Evolutionary conservation across 495 filamentous ascomycete genomes (phyloP).

Genomic region (Neurospora terricola): DNA sequence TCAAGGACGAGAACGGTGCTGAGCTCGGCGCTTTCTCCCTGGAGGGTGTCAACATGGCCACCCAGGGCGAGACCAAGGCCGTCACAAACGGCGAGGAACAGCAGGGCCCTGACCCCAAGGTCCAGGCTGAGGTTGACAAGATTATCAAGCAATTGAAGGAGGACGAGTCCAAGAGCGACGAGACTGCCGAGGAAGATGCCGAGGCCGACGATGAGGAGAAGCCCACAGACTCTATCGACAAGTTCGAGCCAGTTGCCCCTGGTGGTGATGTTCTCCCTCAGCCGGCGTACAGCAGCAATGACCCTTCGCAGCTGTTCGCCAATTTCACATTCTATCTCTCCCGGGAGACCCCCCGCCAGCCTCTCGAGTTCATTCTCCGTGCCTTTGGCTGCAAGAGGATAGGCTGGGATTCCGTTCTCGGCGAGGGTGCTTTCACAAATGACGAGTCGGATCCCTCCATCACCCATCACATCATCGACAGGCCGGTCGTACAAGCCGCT

Average conservation of each 20-base stretch:
- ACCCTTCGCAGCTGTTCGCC: constrained; percentile 63
- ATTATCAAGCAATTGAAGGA: constrained; percentile 41
- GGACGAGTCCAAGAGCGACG: constrained; percentile 31
- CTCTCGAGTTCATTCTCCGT: constrained; percentile 87
- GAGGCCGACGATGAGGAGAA: constrained; percentile 41
- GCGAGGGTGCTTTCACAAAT: constrained; percentile 84
- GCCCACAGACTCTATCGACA: constrained; percentile 65
- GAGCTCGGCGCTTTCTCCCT: constrained; percentile 88
- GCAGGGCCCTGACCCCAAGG: constrained; percentile 37
- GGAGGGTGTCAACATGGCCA: constrained; percentile 56
- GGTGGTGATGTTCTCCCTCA: constrained; percentile 83
- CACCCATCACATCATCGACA: constrained; percentile 93
- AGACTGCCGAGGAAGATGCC: constrained; percentile 29
- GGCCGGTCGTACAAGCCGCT: constrained; percentile 56
- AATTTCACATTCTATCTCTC: constrained; percentile 88
- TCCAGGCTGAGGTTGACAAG: constrained; percentile 47
- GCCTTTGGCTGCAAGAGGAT: constrained; percentile 94
- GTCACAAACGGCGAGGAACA: constrained; percentile 39
- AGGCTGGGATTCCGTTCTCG: constrained; percentile 83
- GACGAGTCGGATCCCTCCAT: constrained; percentile 79
- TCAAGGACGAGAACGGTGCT: constrained; percentile 77
- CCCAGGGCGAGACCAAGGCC: constrained; percentile 37
- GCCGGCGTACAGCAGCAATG: constrained; percentile 50
- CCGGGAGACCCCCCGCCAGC: constrained; percentile 80
- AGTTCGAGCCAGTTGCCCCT: constrained; percentile 66